Evolutionary conservation across 2,329 filamentous ascomycete genomes (phyloP).

Genomic region (Diaporthe citri): DNA sequence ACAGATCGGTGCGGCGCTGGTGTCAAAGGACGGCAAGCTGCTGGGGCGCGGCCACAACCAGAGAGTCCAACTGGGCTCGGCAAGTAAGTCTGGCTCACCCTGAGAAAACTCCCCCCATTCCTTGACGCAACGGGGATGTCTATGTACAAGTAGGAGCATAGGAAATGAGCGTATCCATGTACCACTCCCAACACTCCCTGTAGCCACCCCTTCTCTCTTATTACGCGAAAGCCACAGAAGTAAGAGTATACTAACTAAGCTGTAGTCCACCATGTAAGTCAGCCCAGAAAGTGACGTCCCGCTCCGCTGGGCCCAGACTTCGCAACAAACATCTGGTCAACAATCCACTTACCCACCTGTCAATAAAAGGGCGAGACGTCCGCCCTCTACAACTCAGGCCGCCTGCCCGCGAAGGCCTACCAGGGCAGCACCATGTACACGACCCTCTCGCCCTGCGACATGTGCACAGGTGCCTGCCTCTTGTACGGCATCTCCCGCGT

Average conservation of each 20-base stretch:
- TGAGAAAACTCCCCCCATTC: too few relatives aligned
- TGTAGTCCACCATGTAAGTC: slow-evolving; percentile 10
- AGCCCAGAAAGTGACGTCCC: too few relatives aligned
- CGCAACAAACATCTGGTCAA: background rate
- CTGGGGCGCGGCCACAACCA: slow-evolving; percentile 81
- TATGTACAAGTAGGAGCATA: background rate
- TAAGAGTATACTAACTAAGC: background rate
- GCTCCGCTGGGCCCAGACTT: too few relatives aligned
- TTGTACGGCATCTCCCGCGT: slow-evolving; percentile 81
- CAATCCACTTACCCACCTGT: background rate
- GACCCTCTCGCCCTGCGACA: slow-evolving; percentile 82
- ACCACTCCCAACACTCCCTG: background rate
- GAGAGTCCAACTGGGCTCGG: slow-evolving; percentile 73
- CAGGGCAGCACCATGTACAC: slow-evolving; percentile 85
- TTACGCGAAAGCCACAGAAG: background rate
- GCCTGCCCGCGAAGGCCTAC: slow-evolving; percentile 77
- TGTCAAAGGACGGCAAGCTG: slow-evolving; percentile 77
- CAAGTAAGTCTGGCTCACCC: background rate
- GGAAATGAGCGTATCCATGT: background rate
- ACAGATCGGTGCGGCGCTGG: slow-evolving; percentile 68
- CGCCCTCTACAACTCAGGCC: slow-evolving; percentile 79
- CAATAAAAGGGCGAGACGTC: slow-evolving; percentile 76
- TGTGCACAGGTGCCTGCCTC: slow-evolving; percentile 84
- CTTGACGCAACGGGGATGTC: too few relatives aligned
- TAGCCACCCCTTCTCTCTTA: background rate